Base-by-base conservation (phyloP, 2,329 filamentous ascomycete species). In the Penicillium sp. region DNA sequence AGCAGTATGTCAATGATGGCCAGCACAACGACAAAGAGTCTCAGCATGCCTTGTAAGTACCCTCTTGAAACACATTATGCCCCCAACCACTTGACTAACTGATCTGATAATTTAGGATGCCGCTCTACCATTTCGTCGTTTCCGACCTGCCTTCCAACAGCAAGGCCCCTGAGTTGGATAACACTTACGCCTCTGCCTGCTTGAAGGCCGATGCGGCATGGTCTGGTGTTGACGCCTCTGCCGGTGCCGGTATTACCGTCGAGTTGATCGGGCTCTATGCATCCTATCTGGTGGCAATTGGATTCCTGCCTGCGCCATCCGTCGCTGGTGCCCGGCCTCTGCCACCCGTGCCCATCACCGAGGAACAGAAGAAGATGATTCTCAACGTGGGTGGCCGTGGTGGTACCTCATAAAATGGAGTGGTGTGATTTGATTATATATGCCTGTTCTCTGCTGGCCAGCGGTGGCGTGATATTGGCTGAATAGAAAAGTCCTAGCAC, bases 71-170 rank as follows among this genome's bases (percentile, higher is more conserved):
- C 16, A 6, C 14, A 10, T 6, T 37, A 40, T 26, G 14, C 48
- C 6, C 11, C 25, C 8, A 16, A 43, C 49, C n/a, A 43, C 61
- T 51, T 51, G 3, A 61, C 51, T 57, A 26, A 37, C 57, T n/a
- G 8, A n/a, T 45, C 25, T n/a, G 8, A n/a, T 45, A 22, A 19
- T 28, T 11, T 65, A 79, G 78, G 3, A 85, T 90, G 77, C 90
- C 90, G 0, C 83, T 93, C 6, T 91, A 89, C 75, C 88, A 92
- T 74, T 90, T 92, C 75, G 88, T 88, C 45, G 87, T 86, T 25
- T 84, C 84, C 26, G 86, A 92, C 74, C 80, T 93, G n/a, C 89
- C 89, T 0, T 82, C 83, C 43, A 86, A 86, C 69, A 91, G 88
- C 35, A 86, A 84, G 46, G 89, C 91, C 0, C 89, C 89, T 0